Percentiles rank a stretch among this genome's conserved stretches.
Conservation (phyloP, 1,284 basidiomycete genomes). For the Boletellus deceptivus region DNA sequence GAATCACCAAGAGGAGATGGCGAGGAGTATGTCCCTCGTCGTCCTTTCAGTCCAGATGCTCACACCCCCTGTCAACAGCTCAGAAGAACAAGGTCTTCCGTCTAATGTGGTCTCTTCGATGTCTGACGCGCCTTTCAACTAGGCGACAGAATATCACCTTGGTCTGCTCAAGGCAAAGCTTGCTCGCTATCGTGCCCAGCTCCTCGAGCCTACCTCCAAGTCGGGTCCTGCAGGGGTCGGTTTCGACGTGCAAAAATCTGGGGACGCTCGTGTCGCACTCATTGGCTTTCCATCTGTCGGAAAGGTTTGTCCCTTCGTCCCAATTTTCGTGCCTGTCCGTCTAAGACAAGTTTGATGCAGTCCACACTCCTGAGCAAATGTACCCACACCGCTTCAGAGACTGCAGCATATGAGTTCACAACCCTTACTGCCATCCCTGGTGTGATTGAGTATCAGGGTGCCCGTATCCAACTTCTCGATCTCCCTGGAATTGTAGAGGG, state of each 20-base stretch:
- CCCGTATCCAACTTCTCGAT: slow-evolving; percentile 92
- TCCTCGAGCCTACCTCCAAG: slow-evolving; percentile 83
- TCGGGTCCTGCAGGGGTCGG: slow-evolving; percentile 82
- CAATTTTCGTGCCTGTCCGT: neutral
- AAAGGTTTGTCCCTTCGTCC: slow-evolving; percentile 50
- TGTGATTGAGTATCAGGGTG: slow-evolving; percentile 91
- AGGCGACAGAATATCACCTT: slow-evolving; percentile 91
- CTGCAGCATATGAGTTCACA: slow-evolving; percentile 96
- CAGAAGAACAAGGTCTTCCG: slow-evolving; percentile 82
- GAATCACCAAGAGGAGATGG: slow-evolving; percentile 80
- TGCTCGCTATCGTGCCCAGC: slow-evolving; percentile 87
- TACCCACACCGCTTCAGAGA: slow-evolving; percentile 86
- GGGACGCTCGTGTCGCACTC: slow-evolving; percentile 89
- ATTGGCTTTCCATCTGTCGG: slow-evolving; percentile 96
- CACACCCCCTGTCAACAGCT: slow-evolving; percentile 43
- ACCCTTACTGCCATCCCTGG: slow-evolving; percentile 94
- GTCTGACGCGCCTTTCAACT: slow-evolving; percentile 34
- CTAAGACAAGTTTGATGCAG: slow-evolving; percentile 38
- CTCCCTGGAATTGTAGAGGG: slow-evolving; percentile 98
- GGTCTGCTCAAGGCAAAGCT: slow-evolving; percentile 88
- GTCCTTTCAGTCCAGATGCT: slow-evolving; percentile 5
- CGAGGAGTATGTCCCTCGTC: slow-evolving; percentile 51
- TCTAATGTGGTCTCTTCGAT: neutral
- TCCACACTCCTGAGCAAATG: slow-evolving; percentile 91
- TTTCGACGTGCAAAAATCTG: slow-evolving; percentile 93